phyloP scores from a whole-genome alignment of 345 rosid species.

The Gossypioides kirkii region DNA sequence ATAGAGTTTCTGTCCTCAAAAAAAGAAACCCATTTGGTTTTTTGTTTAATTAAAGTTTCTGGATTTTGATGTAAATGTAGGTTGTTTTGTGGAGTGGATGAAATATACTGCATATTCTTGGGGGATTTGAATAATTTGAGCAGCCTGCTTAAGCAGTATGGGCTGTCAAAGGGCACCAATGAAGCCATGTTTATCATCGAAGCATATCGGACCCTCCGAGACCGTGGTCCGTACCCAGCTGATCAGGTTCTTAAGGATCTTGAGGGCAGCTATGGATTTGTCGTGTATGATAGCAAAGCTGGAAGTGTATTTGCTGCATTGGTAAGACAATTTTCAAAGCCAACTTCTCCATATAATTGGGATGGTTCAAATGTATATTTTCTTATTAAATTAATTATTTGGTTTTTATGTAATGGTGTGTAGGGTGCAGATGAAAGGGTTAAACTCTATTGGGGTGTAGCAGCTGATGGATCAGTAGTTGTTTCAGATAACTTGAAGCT shows the following conservation, averaged over 20 bases:
- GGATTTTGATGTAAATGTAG: conserved; percentile 26
- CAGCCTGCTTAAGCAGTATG: conserved; percentile 57
- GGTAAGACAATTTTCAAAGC: conserved; percentile 22
- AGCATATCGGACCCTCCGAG: conserved; percentile 67
- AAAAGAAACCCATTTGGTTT: background rate
- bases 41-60: background rate
- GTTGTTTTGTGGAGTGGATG: conserved; percentile 52
- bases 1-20: background rate
- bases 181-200: conserved; percentile 66
- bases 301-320: conserved; percentile 48
- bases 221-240: conserved; percentile 75
- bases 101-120: conserved; percentile 51
- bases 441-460: conserved; percentile 59
- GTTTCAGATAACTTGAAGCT: conserved; percentile 48
- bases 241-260: conserved; percentile 64
- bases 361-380: background rate
- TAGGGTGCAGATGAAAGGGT: conserved; percentile 51
- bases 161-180: conserved; percentile 45
- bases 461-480: conserved; percentile 53
- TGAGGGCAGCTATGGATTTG: conserved; percentile 58
- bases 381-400: background rate
- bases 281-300: conserved; percentile 51
- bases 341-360: background rate
- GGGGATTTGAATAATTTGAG: conserved; percentile 54
- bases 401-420: background rate